These are phyloP conservation scores for Saccharomyces mikatae DNA, from an alignment of 805 yeast species.

Conservation along the genomic window DNA sequence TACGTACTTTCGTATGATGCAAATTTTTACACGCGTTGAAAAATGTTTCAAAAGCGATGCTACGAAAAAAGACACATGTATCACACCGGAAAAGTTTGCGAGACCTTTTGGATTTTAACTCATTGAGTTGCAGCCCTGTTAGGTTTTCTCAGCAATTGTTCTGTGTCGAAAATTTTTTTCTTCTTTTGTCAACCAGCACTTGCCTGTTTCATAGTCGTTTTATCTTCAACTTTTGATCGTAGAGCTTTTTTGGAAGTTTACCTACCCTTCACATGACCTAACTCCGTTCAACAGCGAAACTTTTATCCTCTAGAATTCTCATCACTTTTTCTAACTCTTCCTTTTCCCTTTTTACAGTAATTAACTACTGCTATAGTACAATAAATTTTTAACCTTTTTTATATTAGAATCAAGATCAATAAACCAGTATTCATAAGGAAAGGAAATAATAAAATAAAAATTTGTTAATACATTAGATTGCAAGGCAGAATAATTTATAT, in stretches of 20 bases:
- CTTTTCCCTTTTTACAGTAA: background rate
- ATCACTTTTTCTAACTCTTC: background rate
- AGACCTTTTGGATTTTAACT: background rate
- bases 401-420: background rate
- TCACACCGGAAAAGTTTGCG: background rate
- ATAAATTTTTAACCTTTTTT: background rate
- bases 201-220: background rate
- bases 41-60: background rate
- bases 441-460: background rate
- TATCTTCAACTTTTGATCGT: background rate
- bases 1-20: background rate
- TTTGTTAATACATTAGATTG: background rate
- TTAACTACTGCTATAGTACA: background rate
- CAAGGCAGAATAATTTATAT: background rate
- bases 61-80: background rate
- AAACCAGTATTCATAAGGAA: background rate
- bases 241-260: background rate
- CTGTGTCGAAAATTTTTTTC: background rate
- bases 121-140: background rate
- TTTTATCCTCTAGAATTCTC: background rate
- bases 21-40: background rate
- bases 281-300: background rate
- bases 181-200: background rate
- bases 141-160: background rate
- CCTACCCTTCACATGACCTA: background rate